Percentiles rank a stretch among this genome's conserved stretches.
These are phyloP conservation scores for Penicillium sp. DNA, from an alignment of 2,329 filamentous ascomycete species.

Conservation along the genomic window DNA sequence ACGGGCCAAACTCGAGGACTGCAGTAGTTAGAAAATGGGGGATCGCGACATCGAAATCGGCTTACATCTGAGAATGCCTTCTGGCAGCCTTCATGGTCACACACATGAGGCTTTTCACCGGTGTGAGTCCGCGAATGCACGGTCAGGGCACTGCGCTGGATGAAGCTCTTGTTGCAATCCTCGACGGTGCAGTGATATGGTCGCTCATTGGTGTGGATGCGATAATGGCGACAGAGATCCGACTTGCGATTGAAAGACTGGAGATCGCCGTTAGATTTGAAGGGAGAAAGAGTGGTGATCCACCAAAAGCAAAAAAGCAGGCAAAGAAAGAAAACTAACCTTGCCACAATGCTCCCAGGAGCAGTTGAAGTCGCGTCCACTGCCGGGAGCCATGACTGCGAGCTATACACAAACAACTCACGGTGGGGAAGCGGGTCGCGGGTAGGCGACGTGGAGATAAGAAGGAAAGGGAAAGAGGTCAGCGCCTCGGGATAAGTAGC, in stretches of 20 bases:
- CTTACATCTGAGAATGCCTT: conserved; percentile 46
- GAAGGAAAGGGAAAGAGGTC: conserved; percentile 1
- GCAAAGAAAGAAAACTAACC: conserved; percentile 26
- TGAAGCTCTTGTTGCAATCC: conserved; percentile 47
- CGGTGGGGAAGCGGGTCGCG: conserved; percentile 17
- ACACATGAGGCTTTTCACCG: conserved; percentile 44
- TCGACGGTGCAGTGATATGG: conserved; percentile 45
- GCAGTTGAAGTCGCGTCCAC: conserved; percentile 43
- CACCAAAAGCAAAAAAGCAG: background rate
- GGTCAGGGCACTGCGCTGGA: conserved; percentile 47
- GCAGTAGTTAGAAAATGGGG: background rate
- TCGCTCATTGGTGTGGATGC: conserved; percentile 48
- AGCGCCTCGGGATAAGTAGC: conserved; percentile 4
- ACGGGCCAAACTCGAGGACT: conserved; percentile 41
- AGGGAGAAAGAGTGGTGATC: background rate
- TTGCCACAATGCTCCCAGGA: conserved; percentile 43
- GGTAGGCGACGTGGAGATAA: conserved; percentile 12
- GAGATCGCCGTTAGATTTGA: conserved; percentile 1
- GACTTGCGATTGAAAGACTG: conserved; percentile 49
- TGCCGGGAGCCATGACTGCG: conserved; percentile 37
- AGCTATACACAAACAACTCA: background rate
- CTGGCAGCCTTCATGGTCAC: conserved; percentile 41
- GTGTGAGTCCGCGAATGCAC: conserved; percentile 45
- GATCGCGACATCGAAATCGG: background rate
- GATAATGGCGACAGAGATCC: conserved; percentile 45